Evolutionary conservation across 2,329 filamentous ascomycete species (phyloP).

Genomic region (Fusarium goolgardi): DNA sequence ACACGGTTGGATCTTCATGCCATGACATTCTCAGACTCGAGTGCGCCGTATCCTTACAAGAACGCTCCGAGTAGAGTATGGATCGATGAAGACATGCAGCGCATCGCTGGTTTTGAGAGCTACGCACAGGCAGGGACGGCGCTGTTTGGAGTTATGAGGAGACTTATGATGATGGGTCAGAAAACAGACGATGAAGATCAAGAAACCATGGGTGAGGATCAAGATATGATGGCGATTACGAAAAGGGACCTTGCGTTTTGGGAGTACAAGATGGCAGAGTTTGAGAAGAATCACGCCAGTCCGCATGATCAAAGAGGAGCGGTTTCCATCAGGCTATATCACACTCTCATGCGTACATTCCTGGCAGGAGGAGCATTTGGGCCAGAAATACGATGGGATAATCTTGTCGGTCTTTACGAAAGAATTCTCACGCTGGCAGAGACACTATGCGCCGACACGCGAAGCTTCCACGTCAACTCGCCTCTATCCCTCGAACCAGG

Average conservation of each 20-base stretch:
- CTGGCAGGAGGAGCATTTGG: constrained; percentile 38
- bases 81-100: constrained; percentile 30
- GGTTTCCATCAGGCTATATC: constrained; percentile 48
- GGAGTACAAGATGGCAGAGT: constrained; percentile 43
- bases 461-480: constrained; percentile 26
- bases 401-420: constrained; percentile 46
- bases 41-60: constrained; percentile 48
- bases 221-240: constrained; percentile 5
- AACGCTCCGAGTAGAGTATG: constrained; percentile 22
- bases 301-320: constrained; percentile 29
- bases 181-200: not conserved
- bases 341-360: constrained; percentile 41
- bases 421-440: constrained; percentile 42
- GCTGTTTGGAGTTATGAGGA: constrained; percentile 37
- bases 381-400: constrained; percentile 49
- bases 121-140: constrained; percentile 43
- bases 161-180: constrained; percentile 41
- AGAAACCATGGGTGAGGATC: not conserved
- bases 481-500: constrained; percentile 51
- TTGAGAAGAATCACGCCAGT: constrained; percentile 29
- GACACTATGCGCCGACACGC: constrained; percentile 30
- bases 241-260: constrained; percentile 34
- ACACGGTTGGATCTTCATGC: constrained; percentile 51
- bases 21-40: constrained; percentile 51
- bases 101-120: constrained; percentile 20